phyloP scores from a whole-genome alignment of 1,139 yeast genomes.

The Suhomyces terraborum region DNA sequence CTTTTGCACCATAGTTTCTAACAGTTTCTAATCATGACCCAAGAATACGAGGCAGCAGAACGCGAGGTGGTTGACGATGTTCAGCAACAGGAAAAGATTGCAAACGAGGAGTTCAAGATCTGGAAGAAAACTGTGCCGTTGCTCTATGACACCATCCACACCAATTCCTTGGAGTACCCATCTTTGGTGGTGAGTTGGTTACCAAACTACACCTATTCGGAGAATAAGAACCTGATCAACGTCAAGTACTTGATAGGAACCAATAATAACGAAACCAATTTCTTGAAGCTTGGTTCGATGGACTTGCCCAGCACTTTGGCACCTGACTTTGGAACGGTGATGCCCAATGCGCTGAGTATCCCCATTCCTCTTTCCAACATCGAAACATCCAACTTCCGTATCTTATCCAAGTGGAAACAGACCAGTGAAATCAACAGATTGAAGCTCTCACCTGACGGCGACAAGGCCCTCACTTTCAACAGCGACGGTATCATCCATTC shows the following conservation, averaged over 20 bases:
- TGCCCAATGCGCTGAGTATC: constrained; percentile 24
- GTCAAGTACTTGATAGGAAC: constrained; percentile 54
- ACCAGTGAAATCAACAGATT: constrained; percentile 56
- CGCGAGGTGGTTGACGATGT: constrained; percentile 43
- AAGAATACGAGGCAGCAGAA: constrained; percentile 22
- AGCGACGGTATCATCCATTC: constrained; percentile 49
- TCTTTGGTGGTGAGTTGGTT: constrained; percentile 54
- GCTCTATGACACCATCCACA: constrained; percentile 74
- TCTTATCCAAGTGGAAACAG: constrained; percentile 51
- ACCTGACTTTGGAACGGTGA: constrained; percentile 30
- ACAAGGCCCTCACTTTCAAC: constrained; percentile 51
- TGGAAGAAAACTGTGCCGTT: constrained; percentile 97
- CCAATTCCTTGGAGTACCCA: constrained; percentile 68
- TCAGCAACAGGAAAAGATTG: constrained; percentile 52
- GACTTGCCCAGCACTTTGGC: constrained; percentile 54
- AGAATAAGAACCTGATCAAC: constrained; percentile 33
- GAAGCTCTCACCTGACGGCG: constrained; percentile 38
- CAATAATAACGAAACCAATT: constrained; percentile 46
- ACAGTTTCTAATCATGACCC: too few relatives aligned
- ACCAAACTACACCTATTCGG: constrained; percentile 37
- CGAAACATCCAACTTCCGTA: constrained; percentile 33
- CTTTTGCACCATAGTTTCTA: too few relatives aligned
- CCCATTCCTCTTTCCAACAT: constrained; percentile 30
- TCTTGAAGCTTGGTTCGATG: constrained; percentile 48
- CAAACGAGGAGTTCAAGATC: constrained; percentile 76